These are phyloP conservation scores for Borovskyia barvae DNA, from an alignment of 208 protist genomes.

Conservation along the genomic window DNA sequence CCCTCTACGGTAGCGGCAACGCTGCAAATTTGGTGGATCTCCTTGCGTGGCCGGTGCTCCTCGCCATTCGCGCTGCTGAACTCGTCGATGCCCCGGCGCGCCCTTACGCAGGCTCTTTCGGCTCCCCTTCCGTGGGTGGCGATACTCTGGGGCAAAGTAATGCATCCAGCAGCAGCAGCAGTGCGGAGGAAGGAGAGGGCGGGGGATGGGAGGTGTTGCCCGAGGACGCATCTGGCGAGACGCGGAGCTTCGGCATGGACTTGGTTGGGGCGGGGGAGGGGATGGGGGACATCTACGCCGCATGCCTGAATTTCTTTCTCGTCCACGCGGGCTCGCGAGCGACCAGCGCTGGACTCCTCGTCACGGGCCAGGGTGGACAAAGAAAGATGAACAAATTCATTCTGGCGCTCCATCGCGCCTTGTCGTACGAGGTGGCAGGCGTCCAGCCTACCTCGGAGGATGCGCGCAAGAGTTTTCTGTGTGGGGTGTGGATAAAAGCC, in stretches of 20 bases:
- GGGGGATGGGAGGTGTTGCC: conserved; percentile 38
- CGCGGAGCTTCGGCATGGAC: conserved; percentile 48
- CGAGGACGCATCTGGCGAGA: conserved; percentile 16
- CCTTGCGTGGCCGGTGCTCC: conserved; percentile 45
- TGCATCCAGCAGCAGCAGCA: not conserved
- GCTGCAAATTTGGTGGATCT: conserved; percentile 40
- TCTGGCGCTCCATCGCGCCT: conserved; percentile 47
- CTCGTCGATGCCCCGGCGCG: not conserved
- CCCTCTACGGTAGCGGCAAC: conserved; percentile 41
- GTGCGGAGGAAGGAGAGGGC: conserved; percentile 23
- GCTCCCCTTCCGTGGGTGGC: not conserved
- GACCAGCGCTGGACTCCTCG: conserved; percentile 16
- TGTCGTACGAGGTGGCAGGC: conserved; percentile 34
- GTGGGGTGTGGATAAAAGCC: conserved; percentile 53
- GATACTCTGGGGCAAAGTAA: not conserved
- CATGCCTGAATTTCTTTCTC: conserved; percentile 40
- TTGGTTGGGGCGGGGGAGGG: conserved; percentile 21
- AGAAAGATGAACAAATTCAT: conserved; percentile 55
- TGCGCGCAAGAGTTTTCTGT: conserved; percentile 44
- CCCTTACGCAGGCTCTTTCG: not conserved
- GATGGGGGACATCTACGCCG: conserved; percentile 43
- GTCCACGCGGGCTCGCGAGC: conserved; percentile 31
- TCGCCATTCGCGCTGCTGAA: conserved; percentile 12
- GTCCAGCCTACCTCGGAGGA: conserved; percentile 39
- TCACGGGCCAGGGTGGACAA: conserved; percentile 16